Base-by-base conservation (phyloP, 306 rosid species). In the Astragalus membranaceus region DNA sequence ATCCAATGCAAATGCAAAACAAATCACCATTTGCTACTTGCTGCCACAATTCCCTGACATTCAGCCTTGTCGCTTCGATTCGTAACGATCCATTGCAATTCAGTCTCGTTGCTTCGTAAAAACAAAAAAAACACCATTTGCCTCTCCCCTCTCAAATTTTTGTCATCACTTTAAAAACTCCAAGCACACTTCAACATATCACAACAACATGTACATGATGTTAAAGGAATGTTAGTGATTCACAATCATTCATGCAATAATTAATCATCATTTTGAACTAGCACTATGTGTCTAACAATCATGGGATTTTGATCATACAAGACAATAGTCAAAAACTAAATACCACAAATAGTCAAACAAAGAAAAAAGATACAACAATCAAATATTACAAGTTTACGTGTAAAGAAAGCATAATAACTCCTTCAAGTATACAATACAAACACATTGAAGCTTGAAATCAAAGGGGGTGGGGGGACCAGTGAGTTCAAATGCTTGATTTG, bases 211-310 rank as follows among this genome's bases (percentile, higher is more conserved):
- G 53, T 35, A 55, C 3, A 37, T 46, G 30, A 26, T 26, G 30
- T 26, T 26, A 26, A 26, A 26, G 30, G 42, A 80, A 60, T 72
- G 37, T 59, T 42, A 17, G 35, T 44, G 52, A 50, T 52, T 46
- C 53, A 37, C 58, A 61, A 77, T 73, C 73, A 64, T 73, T 35
- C 74, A 71, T 64, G 57, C 82, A 74, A 50, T 81, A 74, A 69
- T 63, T 55, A 17, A 77, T 17, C 41, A 62, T 58, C 10, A 50
- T 6, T 37, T 10, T 5, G 44, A 36, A 4, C 48, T 36, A 47
- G 10, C 55, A n/a, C n/a, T 20, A 48, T 59, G 67, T 57, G 36
- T 64, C 74, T 79, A 57, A 69, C 68, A 74, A 39, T 44, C 71
- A 52, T 29, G 26, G 30, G 10, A 42, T 50, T 50, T 58, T 14